phyloP scores from a whole-genome alignment of 495 filamentous ascomycete genomes.

The Neurospora terricola region DNA sequence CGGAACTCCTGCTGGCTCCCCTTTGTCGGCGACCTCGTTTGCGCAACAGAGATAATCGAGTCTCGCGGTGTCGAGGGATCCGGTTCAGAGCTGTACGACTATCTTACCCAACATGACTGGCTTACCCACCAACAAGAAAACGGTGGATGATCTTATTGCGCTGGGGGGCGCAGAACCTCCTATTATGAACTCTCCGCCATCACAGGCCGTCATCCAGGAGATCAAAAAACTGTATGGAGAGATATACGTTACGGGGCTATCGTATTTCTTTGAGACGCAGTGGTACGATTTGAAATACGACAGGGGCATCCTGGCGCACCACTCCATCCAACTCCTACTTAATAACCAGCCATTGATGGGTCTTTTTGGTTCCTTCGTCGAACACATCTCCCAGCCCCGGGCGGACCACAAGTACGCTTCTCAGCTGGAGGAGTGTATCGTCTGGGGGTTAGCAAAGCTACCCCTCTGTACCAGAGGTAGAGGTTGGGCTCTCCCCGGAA shows the following conservation, averaged over 20 bases:
- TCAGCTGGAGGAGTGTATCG: conserved; percentile 58
- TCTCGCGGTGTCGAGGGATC: not conserved
- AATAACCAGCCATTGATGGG: conserved; percentile 49
- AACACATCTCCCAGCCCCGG: conserved; percentile 37
- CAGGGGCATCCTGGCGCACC: conserved; percentile 8
- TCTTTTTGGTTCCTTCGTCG: conserved; percentile 52
- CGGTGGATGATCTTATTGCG: conserved; percentile 65
- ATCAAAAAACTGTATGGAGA: conserved; percentile 64
- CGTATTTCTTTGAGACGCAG: conserved; percentile 71
- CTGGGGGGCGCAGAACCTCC: conserved; percentile 54
- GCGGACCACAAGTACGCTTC: conserved; percentile 50
- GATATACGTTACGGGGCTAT: conserved; percentile 67
- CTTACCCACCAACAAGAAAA: conserved; percentile 56
- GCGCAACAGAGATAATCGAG: not conserved
- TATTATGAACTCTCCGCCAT: conserved; percentile 41
- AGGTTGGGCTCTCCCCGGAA: conserved; percentile 21
- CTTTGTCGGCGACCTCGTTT: not conserved
- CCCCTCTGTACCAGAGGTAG: conserved; percentile 9
- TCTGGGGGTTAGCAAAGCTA: conserved; percentile 53
- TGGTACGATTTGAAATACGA: conserved; percentile 58
- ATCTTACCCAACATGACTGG: not conserved
- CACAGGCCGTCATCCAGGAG: conserved; percentile 51
- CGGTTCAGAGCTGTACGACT: not conserved
- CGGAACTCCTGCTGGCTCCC: not conserved
- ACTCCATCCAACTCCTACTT: conserved; percentile 34